Evolutionary conservation across 2,329 filamentous ascomycete genomes (phyloP).

Genomic region (Saccharata proteae): DNA sequence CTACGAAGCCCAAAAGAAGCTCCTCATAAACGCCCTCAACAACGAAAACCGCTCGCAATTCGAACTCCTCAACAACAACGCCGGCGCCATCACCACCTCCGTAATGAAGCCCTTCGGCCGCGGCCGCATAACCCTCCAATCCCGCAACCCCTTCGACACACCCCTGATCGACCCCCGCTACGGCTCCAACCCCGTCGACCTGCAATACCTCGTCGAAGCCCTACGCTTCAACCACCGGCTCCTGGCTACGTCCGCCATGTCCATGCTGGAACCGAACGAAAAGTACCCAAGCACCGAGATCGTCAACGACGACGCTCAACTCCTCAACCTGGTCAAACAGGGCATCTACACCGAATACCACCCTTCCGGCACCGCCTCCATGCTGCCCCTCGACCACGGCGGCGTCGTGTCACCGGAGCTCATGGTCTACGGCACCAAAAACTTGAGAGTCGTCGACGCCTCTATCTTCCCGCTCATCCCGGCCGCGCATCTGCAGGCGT

Average conservation of each 20-base stretch:
- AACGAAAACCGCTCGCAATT: constrained; percentile 3
- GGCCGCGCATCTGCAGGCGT: constrained; percentile 7
- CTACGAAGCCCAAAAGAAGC: constrained; percentile 7
- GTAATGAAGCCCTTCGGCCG: constrained; percentile 15
- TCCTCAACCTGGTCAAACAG: constrained; percentile 10
- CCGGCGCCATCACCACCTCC: constrained; percentile 5
- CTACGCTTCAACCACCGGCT: constrained; percentile 13
- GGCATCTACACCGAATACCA: constrained; percentile 19
- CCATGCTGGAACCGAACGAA: constrained; percentile 15
- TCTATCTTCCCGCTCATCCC: constrained; percentile 12
- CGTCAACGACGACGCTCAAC: constrained; percentile 15
- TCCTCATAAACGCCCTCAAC: constrained; percentile 3
- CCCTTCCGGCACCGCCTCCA: constrained; percentile 18
- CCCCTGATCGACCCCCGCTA: constrained; percentile 16
- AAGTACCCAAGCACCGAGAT: constrained; percentile 15
- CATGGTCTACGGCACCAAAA: constrained; percentile 16
- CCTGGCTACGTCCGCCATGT: constrained; percentile 9
- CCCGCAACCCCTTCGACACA: constrained; percentile 14
- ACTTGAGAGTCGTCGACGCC: constrained; percentile 14
- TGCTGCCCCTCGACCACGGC: constrained; percentile 16
- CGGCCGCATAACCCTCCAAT: constrained; percentile 15
- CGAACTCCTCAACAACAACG: constrained; percentile 9
- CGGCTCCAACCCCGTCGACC: constrained; percentile 16
- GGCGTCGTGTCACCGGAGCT: constrained; percentile 17
- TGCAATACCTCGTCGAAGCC: constrained; percentile 13